These are phyloP conservation scores for Agaricales sp. DNA, from an alignment of 1,284 basidiomycete genomes.

Conservation along the genomic window DNA sequence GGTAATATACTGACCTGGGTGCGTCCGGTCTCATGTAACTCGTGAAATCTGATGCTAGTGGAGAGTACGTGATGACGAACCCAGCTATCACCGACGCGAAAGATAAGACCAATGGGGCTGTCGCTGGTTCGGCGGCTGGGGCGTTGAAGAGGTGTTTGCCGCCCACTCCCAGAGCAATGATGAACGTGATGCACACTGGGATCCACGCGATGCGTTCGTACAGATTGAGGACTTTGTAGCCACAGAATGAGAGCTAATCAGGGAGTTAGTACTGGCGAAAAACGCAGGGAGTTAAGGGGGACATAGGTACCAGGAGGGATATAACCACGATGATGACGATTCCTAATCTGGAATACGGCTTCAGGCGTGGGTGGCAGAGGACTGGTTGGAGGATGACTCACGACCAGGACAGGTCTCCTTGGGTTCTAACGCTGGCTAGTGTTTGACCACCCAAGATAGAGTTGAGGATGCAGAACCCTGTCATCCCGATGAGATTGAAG, in stretches of 20 bases:
- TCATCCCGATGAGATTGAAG: slow-evolving; percentile 53
- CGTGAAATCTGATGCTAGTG: slow-evolving; percentile 65
- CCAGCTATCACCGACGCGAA: slow-evolving; percentile 67
- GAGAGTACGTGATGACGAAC: slow-evolving; percentile 60
- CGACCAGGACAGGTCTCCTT: slow-evolving; percentile 58
- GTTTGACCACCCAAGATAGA: slow-evolving; percentile 75
- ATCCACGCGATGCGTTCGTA: slow-evolving; percentile 74
- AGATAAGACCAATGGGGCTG: slow-evolving; percentile 40
- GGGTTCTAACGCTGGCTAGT: slow-evolving; percentile 55
- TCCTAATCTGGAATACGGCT: slow-evolving; percentile 63
- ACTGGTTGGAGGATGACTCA: slow-evolving; percentile 20
- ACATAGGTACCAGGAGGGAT: slow-evolving; percentile 55
- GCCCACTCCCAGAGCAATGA: slow-evolving; percentile 67
- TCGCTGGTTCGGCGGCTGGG: slow-evolving; percentile 35
- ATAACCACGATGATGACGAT: slow-evolving; percentile 81
- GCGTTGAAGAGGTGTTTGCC: slow-evolving; percentile 49
- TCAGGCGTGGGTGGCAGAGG: slow-evolving; percentile 3
- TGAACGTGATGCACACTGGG: slow-evolving; percentile 67
- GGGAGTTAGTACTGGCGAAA: slow-evolving; percentile 3
- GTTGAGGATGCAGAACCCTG: slow-evolving; percentile 72
- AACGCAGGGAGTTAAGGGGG: slow-evolving; percentile 1
- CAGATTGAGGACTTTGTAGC: slow-evolving; percentile 65
- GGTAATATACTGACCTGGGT: slow-evolving; percentile 31
- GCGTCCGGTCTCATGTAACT: slow-evolving; percentile 51
- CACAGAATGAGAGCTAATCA: slow-evolving; percentile 66